Conservation (phyloP, 2,329 filamentous ascomycete genomes). For the Colletotrichum orchidophilum region DNA sequence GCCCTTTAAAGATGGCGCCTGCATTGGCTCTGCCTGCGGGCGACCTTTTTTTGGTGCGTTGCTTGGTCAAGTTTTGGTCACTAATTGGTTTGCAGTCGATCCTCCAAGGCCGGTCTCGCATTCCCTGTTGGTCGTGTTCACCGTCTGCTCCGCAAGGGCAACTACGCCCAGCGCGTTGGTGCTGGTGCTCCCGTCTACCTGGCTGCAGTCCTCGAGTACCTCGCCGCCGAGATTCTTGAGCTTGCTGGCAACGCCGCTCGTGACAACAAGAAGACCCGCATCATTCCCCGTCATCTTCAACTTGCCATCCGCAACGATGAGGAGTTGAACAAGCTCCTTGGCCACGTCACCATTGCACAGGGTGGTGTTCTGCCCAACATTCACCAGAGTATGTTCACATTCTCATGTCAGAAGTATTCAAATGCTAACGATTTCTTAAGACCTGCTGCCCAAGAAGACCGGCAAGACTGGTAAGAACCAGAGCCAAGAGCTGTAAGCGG, state of each 20-base stretch:
- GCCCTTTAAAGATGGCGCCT: conserved; percentile 7
- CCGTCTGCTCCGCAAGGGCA: conserved; percentile 98
- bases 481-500: conserved; percentile 90
- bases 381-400: conserved; percentile 85
- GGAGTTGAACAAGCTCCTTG: conserved; percentile 98
- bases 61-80: background rate
- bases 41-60: no score
- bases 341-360: conserved; percentile 96
- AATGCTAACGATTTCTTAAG: conserved; percentile 61
- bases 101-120: conserved; percentile 98
- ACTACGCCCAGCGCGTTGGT: conserved; percentile 99
- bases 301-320: conserved; percentile 99
- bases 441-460: conserved; percentile 99
- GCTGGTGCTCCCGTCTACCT: conserved; percentile 97
- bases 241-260: conserved; percentile 98
- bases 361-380: conserved; percentile 98
- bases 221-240: conserved; percentile 98
- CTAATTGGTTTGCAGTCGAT: conserved; percentile 75
- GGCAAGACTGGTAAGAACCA: conserved; percentile 91
- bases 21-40: no score
- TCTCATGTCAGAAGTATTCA: background rate
- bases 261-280: conserved; percentile 99
- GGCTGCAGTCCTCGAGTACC: conserved; percentile 96
- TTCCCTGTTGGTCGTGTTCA: conserved; percentile 99
- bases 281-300: conserved; percentile 98